Conservation (phyloP, 1,139 yeast species). For the Pichia sp. region DNA sequence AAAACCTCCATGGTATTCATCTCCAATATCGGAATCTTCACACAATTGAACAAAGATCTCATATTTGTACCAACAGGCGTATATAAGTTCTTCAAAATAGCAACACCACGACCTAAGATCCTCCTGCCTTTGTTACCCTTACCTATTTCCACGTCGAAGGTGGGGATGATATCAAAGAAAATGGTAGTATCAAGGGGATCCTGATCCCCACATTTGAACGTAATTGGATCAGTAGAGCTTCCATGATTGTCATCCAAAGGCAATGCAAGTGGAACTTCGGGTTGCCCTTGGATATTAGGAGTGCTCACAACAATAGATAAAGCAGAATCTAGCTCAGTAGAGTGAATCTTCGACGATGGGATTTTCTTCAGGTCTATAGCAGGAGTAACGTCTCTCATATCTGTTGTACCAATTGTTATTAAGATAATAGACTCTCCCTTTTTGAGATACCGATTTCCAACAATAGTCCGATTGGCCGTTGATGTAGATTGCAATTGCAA, state of each 20-base stretch:
- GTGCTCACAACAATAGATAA: constrained; percentile 68
- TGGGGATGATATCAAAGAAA: constrained; percentile 87
- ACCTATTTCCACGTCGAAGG: constrained; percentile 61
- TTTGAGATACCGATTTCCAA: constrained; percentile 74
- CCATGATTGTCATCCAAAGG: constrained; percentile 80
- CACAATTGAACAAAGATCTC: constrained; percentile 58
- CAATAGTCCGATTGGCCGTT: constrained; percentile 48
- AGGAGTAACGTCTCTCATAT: constrained; percentile 49
- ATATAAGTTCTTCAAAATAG: constrained; percentile 55
- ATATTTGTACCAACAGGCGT: constrained; percentile 67
- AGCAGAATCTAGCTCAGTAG: constrained; percentile 85
- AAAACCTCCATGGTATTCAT: constrained; percentile 62
- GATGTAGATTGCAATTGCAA: neutral
- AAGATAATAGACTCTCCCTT: constrained; percentile 61
- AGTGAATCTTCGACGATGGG: constrained; percentile 65
- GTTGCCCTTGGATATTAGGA: constrained; percentile 39
- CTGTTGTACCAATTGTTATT: constrained; percentile 84
- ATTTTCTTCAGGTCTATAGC: constrained; percentile 71
- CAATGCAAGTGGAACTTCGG: constrained; percentile 67
- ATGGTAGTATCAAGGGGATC: constrained; percentile 52
- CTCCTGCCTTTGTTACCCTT: constrained; percentile 23
- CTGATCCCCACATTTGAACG: constrained; percentile 55
- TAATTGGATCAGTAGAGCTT: constrained; percentile 73
- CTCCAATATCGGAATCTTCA: constrained; percentile 76
- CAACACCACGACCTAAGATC: constrained; percentile 82